Base-by-base conservation (phyloP, 306 rosid species). In the Rosa persica region DNA sequence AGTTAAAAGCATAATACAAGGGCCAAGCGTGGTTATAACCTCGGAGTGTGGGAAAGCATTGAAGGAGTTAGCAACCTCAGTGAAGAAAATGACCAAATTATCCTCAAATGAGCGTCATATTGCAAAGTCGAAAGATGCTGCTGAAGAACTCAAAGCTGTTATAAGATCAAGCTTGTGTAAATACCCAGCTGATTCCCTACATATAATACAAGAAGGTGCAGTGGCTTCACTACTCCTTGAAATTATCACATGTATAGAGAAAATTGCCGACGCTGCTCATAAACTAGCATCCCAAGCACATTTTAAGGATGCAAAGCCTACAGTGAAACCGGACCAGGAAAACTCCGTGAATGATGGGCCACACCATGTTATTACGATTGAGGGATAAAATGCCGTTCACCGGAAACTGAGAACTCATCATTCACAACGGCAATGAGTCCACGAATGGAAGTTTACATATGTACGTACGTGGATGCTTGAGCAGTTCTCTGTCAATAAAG, bases 31-130 rank as follows among this genome's bases (percentile, higher is more conserved):
- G 15, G 43, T 30, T 44, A 55, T 74, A 12, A 74, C 75, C 79
- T 49, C 68, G 13, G 79, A 80, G 51, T 74, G 79, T 27, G 69
- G 83, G 51, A 80, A 80, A 67, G 83, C 70, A 0, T 1, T 80
- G 61, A 80, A 67, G 61, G 79, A 80, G 40, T 15, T 80, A 22
- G 61, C 79, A n/a, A 49, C 62, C 30, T 16, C 43, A 4, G 30
- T 74, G 3, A 58, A n/a, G 51, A 74, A 54, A 67, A 73, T 74
- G 83, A 74, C 12, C n/a, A 67, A 42, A 52, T 23, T 76, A 36
- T 43, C 62, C 1, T 17, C 38, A 22, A 68, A 74, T 8, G 75
- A 67, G 13, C 55, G 11, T 58, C 78, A 64, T 27, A 73, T 79
- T 43, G 30, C 74, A 0, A 65, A 72, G 6, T 36, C 75, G 2